phyloP scores from a whole-genome alignment of 495 filamentous ascomycete genomes.

The Entonaema liquescens region DNA sequence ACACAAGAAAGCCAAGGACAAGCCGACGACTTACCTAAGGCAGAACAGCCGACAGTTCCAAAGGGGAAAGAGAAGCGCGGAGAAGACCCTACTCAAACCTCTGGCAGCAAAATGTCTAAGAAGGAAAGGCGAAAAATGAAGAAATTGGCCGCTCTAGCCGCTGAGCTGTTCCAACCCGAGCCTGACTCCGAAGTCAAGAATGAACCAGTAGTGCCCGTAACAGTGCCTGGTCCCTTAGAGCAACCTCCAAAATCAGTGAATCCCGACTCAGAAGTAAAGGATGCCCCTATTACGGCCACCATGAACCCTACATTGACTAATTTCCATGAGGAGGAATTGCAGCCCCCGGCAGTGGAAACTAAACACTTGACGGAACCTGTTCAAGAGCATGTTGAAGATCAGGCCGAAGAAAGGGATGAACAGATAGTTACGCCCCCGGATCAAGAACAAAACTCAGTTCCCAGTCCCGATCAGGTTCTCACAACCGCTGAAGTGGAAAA shows the following conservation, averaged over 20 bases:
- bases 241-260: constrained; percentile 2
- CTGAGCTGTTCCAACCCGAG: constrained; percentile 38
- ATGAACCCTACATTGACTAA: constrained; percentile 5
- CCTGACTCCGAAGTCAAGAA: constrained; percentile 1
- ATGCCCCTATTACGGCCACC: neutral
- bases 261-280: constrained; percentile 1
- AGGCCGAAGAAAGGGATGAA: neutral
- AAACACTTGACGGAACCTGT: neutral
- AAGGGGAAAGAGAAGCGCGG: constrained; percentile 3
- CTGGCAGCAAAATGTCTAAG: constrained; percentile 42
- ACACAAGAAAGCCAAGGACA: constrained; percentile 27
- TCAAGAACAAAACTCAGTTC: constrained; percentile 2
- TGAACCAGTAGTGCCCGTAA: constrained; percentile 14
- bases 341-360: constrained; percentile 8
- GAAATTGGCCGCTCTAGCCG: constrained; percentile 11
- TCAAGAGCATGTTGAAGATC: constrained; percentile 3
- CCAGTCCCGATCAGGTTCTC: constrained; percentile 2
- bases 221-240: constrained; percentile 4
- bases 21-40: constrained; percentile 14
- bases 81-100: constrained; percentile 26
- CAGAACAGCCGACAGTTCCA: constrained; percentile 20
- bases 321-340: constrained; percentile 4
- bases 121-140: constrained; percentile 48
- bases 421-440: neutral
- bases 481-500: constrained; percentile 7